Evolutionary conservation across 169 alveolate species (phyloP), one percentile per base, ranked within the genome.

Genomic region (Perkinsus chesapeaki): DNA sequence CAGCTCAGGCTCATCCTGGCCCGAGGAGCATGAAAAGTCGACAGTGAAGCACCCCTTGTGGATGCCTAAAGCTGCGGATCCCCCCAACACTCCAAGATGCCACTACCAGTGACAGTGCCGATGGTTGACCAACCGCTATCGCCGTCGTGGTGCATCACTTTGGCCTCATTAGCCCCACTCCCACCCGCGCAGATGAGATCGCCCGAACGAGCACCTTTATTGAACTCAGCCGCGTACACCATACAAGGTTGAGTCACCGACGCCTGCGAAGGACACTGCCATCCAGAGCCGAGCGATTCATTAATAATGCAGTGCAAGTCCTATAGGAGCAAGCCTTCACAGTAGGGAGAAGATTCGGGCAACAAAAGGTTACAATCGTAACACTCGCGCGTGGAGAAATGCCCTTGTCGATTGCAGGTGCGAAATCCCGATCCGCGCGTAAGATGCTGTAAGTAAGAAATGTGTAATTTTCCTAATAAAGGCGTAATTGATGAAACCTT

Each of bases 91-190:
- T n/a, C n/a, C n/a, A n/a, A n/a, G n/a, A n/a, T n/a, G n/a, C n/a
- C n/a, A n/a, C n/a, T 73, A 39, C 72, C 39, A 3, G 92, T 91
- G 31, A 91, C 20, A 5, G 92, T 91, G 39, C 92, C 92, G 34
- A 91, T 1, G 16, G 92, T 39, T 5, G 39, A 12, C 91, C 39
- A 38, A 27, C 16, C 93, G 12, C 39, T 94, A 92, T 91, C 48
- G 39, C 92, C 91, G 39, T 92, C 43, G 82, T 90, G 43, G 73
- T 94, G 92, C 90, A 94, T 43, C n/a, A 72, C 10, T 48, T 93
- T 94, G n/a, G 94, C 93, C 92, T 94, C 95, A 72, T 94, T 94
- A 43, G 93, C 73, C 43, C 93, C 92, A 36, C 94, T 93, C 1
- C 95, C 95, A 31, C 95, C 95, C 0, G 94, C 94, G 37, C 92